Evolutionary conservation across 2,329 filamentous ascomycete species (phyloP).

Genomic region (Alternaria alternata): DNA sequence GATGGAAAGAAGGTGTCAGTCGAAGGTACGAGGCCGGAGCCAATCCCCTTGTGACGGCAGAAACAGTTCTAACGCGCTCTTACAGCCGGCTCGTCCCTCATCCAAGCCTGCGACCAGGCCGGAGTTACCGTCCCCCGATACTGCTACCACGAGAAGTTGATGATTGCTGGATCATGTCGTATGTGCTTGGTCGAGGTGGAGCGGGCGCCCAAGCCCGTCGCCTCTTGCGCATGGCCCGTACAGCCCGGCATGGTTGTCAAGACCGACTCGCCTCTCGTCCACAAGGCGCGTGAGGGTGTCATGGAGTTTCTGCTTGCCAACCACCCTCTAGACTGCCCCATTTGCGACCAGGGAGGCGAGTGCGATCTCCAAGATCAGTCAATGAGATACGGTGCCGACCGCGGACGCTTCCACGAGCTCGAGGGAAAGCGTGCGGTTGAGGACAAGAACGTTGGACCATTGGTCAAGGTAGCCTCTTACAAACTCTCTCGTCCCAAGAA

Average conservation of each 20-base stretch:
- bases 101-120: constrained; percentile 99
- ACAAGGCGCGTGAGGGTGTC: constrained; percentile 97
- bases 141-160: constrained; percentile 99
- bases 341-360: constrained; percentile 98
- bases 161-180: constrained; percentile 99
- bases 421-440: constrained; percentile 96
- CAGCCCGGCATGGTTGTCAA: constrained; percentile 99
- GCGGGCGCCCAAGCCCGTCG: constrained; percentile 93
- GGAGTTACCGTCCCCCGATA: constrained; percentile 93
- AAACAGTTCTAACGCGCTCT: constrained; percentile 38
- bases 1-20: constrained; percentile 99
- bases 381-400: constrained; percentile 96
- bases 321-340: constrained; percentile 93
- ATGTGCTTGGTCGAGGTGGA: constrained; percentile 99
- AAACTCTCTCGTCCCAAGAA: neutral
- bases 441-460: constrained; percentile 98
- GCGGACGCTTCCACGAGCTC: constrained; percentile 95
- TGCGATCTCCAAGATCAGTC: constrained; percentile 99
- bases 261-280: constrained; percentile 93
- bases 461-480: constrained; percentile 73
- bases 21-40: constrained; percentile 71
- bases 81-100: constrained; percentile 91
- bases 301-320: constrained; percentile 99
- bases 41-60: constrained; percentile 18
- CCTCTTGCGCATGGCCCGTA: constrained; percentile 98